Evolutionary conservation across 441 rosid genomes (phyloP).

Genomic region (Capsella rubella): DNA sequence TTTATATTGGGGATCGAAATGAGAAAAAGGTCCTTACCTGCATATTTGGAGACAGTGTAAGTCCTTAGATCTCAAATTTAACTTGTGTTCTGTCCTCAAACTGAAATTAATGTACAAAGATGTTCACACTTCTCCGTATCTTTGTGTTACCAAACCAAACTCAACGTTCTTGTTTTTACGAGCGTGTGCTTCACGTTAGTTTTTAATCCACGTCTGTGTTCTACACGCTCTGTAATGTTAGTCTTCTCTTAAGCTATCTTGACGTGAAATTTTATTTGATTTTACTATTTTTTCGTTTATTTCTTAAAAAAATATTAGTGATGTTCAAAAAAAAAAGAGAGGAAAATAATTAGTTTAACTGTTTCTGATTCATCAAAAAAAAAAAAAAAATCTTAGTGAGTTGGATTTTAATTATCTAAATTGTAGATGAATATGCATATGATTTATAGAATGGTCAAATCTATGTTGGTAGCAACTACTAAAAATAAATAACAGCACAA

Average conservation of each 20-base stretch:
- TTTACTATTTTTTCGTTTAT: too few species aligned
- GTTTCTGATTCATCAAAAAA: background rate
- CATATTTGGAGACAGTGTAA: constrained; percentile 50
- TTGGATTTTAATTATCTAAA: background rate
- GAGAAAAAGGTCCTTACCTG: constrained; percentile 52
- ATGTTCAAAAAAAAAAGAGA: too few species aligned
- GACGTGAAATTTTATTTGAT: too few species aligned
- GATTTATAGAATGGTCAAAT: constrained; percentile 14
- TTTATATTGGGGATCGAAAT: constrained; percentile 47
- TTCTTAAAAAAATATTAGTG: too few species aligned
- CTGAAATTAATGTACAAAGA: constrained; percentile 32
- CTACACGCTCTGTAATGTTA: constrained; percentile 15
- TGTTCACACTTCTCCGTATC: constrained; percentile 28
- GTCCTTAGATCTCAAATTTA: constrained; percentile 45
- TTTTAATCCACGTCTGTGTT: background rate
- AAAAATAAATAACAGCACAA: background rate
- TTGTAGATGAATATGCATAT: background rate
- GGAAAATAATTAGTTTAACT: background rate
- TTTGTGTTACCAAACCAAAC: constrained; percentile 2
- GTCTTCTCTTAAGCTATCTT: too few species aligned
- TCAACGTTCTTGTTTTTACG: background rate
- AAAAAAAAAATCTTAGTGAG: background rate
- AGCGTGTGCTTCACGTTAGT: background rate
- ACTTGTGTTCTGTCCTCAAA: constrained; percentile 43
- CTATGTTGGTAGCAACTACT: background rate